These are phyloP conservation scores for Kodamaea restingae DNA, from an alignment of 805 yeast genomes.

Conservation along the genomic window DNA sequence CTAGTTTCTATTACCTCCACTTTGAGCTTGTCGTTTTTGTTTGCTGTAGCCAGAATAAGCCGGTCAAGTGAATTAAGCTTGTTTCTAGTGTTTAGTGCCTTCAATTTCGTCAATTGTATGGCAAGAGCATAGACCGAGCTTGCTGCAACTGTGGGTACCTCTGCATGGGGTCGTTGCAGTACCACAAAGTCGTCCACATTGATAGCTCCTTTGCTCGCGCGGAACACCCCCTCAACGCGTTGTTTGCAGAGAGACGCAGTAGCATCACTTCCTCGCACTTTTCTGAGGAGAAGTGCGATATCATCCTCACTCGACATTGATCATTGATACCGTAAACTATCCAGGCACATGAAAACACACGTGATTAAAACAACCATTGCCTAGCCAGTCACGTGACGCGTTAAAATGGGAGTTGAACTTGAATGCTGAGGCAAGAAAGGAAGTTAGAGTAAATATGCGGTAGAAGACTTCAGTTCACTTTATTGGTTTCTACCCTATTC, in stretches of 20 bases:
- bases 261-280: constrained; percentile 19
- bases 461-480: no score
- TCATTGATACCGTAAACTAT: not conserved
- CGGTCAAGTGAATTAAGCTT: constrained; percentile 12
- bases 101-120: constrained; percentile 29
- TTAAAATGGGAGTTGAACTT: no score
- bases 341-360: no score
- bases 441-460: no score
- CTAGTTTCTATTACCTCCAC: not conserved
- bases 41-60: not conserved
- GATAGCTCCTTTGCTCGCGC: constrained; percentile 1
- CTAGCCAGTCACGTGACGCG: no score
- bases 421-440: no score
- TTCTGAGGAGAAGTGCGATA: constrained; percentile 4
- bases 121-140: constrained; percentile 23
- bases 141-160: constrained; percentile 14
- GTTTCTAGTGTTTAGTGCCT: constrained; percentile 15
- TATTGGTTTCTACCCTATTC: no score
- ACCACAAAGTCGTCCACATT: not conserved
- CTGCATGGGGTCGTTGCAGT: constrained; percentile 3
- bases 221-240: constrained; percentile 27
- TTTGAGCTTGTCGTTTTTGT: constrained; percentile 1
- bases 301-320: not conserved
- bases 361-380: no score
- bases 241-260: constrained; percentile 17